Conservation (phyloP, 164 flowering plant species). For the Vitis labrusca region DNA sequence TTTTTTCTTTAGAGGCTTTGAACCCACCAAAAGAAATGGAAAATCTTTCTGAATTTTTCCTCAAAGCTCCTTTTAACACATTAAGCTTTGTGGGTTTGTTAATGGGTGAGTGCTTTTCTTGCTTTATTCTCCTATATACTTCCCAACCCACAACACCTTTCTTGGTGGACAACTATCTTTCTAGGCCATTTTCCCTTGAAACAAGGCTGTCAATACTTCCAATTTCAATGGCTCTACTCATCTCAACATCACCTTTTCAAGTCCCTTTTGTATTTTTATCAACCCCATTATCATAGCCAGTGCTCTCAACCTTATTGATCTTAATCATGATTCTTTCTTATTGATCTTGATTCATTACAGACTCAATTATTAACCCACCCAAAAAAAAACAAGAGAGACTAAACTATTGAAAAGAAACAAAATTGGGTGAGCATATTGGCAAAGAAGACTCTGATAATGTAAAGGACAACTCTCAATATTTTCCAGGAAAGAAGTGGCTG, state of each 20-base stretch:
- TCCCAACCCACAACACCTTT: slow-evolving; percentile 28
- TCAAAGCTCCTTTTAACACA: slow-evolving; percentile 19
- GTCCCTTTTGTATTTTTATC: slow-evolving; percentile 18
- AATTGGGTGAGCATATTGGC: slow-evolving; percentile 1
- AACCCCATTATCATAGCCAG: slow-evolving; percentile 25
- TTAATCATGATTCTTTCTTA: slow-evolving; percentile 21
- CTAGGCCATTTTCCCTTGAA: slow-evolving; percentile 27
- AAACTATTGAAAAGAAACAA: background rate
- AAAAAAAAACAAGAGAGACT: background rate
- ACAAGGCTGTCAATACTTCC: slow-evolving; percentile 27
- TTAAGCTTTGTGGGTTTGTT: slow-evolving; percentile 31
- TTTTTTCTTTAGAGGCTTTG: no score
- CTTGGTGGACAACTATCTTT: slow-evolving; percentile 27
- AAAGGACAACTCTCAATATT: background rate
- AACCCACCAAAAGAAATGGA: no score
- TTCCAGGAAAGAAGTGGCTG: background rate
- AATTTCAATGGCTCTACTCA: slow-evolving; percentile 33
- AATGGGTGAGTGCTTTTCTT: slow-evolving; percentile 24
- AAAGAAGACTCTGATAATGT: slow-evolving; percentile 7
- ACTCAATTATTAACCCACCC: slow-evolving; percentile 15
- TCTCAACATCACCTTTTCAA: slow-evolving; percentile 26
- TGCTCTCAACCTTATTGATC: slow-evolving; percentile 23
- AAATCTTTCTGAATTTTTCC: slow-evolving; percentile 5
- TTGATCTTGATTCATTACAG: slow-evolving; percentile 11
- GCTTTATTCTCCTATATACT: slow-evolving; percentile 32